Base-by-base conservation (phyloP, 2,329 filamentous ascomycete genomes). In the Peltaster fructicola region DNA sequence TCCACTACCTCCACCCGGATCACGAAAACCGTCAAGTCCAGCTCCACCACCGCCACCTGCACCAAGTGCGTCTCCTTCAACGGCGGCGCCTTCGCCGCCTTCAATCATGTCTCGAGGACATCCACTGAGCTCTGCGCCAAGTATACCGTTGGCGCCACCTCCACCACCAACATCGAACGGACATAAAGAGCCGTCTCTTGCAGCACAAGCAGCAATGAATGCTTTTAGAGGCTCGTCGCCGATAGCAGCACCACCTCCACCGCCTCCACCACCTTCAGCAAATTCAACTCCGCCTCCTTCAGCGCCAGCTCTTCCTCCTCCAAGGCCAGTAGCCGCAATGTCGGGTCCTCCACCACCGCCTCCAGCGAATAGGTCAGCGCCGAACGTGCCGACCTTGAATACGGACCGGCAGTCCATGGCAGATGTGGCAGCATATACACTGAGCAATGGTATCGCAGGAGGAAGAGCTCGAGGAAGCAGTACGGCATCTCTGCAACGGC, bases 201-300 rank as follows among this genome's bases (percentile, higher is more conserved):
- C 67, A 17, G 58, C 65, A 41, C 61, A 64, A 50, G 66, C 67
- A 29, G 66, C 68, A 11, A 52, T 63, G 27, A 65, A 66, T 31
- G 66, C 65, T 8, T 63, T 69, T 40, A 54, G 61, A 20, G 48
- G 51, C 25, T 27, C 48, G 8, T 32, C 47, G 26, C 34, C 44
- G 9, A 40, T 41, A 8, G 40, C 41, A 14, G 38, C 52, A 3
- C 56, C 53, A 11, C 53, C 56, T 5, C 52, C 56, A 4, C 23
- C 27, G 6, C 44, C 50, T 10, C 41, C 47, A 3, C 40, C 43
- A 12, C 35, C 38, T 11, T 33, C 30, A 15, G 16, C 25, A 14
- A 29, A 40, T 19, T 32, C 30, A 26, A 35, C 29, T 16, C 40
- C 41, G 23, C 41, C 43, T 15, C 37, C 34, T 8, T 33, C 40